Conservation (phyloP, 202 grass and related monocot genomes). For the Brachypodium distachyon region DNA sequence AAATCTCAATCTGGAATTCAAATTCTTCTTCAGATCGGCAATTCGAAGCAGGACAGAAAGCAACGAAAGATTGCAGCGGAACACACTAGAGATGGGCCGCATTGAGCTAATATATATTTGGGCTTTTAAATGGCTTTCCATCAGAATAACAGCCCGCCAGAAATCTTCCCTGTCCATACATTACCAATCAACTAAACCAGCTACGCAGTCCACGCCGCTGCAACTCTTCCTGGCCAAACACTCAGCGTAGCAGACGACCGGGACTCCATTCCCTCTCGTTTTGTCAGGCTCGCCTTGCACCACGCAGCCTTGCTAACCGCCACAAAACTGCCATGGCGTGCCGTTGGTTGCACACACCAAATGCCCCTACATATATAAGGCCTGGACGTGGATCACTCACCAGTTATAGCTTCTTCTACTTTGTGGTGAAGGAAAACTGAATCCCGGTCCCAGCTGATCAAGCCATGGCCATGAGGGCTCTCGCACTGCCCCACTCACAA, state of each 20-base stretch:
- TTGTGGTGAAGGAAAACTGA: not conserved
- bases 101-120: no score
- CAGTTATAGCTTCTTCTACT: not conserved
- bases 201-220: constrained; percentile 4
- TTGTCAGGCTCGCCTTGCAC: constrained; percentile 43
- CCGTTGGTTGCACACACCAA: not conserved
- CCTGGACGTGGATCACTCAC: not conserved
- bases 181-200: not conserved
- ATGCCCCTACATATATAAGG: not conserved
- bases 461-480: constrained; percentile 60
- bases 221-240: constrained; percentile 33
- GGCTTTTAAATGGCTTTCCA: not conserved
- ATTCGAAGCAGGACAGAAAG: not conserved
- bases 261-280: constrained; percentile 21
- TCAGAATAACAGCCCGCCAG: not conserved
- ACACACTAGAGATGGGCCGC: no score
- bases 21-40: not conserved
- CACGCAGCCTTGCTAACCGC: constrained; percentile 37
- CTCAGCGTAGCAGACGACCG: not conserved
- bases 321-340: constrained; percentile 21
- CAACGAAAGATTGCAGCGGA: no score
- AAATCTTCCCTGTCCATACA: not conserved
- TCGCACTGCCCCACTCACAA: constrained; percentile 41
- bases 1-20: not conserved
- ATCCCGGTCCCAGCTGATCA: not conserved